Evolutionary conservation across 805 yeast species (phyloP).

Genomic region (Monosporozyma aquatica): DNA sequence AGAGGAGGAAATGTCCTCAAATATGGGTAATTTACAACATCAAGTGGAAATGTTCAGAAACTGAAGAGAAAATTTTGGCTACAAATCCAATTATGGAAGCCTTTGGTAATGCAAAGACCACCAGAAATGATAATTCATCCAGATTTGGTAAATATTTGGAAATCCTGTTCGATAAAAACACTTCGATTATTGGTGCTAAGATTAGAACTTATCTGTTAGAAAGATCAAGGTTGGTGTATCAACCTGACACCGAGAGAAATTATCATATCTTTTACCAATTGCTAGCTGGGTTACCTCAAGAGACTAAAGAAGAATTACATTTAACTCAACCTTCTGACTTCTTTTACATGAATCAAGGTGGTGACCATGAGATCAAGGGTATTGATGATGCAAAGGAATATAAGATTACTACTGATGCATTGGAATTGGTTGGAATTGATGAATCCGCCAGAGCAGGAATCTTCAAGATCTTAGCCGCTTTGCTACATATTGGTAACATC

Average conservation of each 20-base stretch:
- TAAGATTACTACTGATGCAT: constrained; percentile 63
- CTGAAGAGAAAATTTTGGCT: constrained; percentile 89
- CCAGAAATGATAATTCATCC: constrained; percentile 86
- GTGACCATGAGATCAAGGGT: constrained; percentile 55
- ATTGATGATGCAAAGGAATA: constrained; percentile 81
- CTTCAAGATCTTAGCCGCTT: constrained; percentile 74
- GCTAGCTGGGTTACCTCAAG: constrained; percentile 54
- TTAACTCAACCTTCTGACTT: constrained; percentile 60
- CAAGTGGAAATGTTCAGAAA: constrained; percentile 69
- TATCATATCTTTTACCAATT: constrained; percentile 92
- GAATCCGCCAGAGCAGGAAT: constrained; percentile 52
- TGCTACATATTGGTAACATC: constrained; percentile 88
- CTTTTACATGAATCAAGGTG: constrained; percentile 85
- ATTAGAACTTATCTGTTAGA: constrained; percentile 88
- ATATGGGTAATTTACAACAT: constrained; percentile 32
- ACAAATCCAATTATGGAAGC: constrained; percentile 89
- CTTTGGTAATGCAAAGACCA: constrained; percentile 89
- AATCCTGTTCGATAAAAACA: constrained; percentile 66
- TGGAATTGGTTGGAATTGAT: constrained; percentile 67
- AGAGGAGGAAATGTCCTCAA: constrained; percentile 40
- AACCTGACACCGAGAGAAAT: constrained; percentile 83
- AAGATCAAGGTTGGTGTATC: constrained; percentile 89
- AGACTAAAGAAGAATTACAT: constrained; percentile 47
- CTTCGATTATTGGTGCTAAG: constrained; percentile 86
- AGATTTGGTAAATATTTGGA: constrained; percentile 92